Evolutionary conservation across 2,329 filamentous ascomycete species (phyloP), one percentile per base, ranked within the genome.

Genomic region (Cladosporium oxysporum): DNA sequence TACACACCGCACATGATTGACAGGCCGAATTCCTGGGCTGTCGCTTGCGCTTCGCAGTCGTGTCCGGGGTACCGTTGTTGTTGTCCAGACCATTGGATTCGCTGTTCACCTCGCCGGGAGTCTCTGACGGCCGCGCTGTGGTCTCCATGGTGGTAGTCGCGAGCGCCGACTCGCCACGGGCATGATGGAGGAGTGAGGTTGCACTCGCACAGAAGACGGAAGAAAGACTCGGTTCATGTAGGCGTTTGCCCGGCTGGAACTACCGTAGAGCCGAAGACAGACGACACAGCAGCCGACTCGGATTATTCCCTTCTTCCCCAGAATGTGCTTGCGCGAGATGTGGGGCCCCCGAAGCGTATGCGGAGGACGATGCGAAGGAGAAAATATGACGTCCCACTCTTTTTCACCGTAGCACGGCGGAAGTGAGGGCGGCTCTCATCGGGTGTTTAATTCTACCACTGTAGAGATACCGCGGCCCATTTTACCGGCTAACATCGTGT

Each of bases 1-100:
- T 10, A 14, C 57, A 44, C 47, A 59, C 57, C 3, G 71, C 68
- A 65, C 73, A 75, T 58, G 62, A 64, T 58, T 71, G 71, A 66
- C 73, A 75, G 6, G 73, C 73, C 16, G 64, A 67, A 57, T 74
- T 73, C 37, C 72, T 63, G 5, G 71, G 71, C 65, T 75, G 73
- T 44, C 72, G 69, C 66, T 73, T 70, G 12, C 71, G 63, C 58
- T 75, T 74, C 64, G 64, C 52, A 26, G 44, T 52, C 10, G 47
- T 37, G 35, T 49, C 35, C 55, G 63, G 55, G 23, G 63, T 63
- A 26, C 50, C 31, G 33, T 31, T 31, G 29, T 62, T 21, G 33
- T 31, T 31, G 29, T 62, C 47, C 8, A 7, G n/a, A 14, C 29
- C 44, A 37, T 52, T 47, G 21, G 37, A 29, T n/a, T 57, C 35